Percentiles rank a stretch among this genome's conserved stretches.
phyloP scores from a whole-genome alignment of 2,329 filamentous ascomycete genomes.

The Colletotrichum godetiae region DNA sequence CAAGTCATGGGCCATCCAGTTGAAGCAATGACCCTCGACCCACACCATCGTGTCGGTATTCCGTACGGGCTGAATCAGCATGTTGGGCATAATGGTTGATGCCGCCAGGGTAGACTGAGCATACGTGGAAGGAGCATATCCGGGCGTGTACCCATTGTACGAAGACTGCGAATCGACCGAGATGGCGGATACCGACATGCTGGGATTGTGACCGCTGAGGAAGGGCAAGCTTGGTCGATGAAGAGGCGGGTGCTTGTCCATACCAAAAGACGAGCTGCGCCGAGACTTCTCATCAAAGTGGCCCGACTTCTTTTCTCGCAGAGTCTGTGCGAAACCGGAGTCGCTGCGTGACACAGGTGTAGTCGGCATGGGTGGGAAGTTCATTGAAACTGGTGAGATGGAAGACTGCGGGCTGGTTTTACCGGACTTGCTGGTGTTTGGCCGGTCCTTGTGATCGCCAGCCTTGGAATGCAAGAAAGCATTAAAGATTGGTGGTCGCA shows the following conservation, averaged over 20 bases:
- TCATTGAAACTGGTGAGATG: slow-evolving; percentile 80
- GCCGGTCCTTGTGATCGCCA: slow-evolving; percentile 76
- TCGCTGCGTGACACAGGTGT: slow-evolving; percentile 90
- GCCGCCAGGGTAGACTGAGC: slow-evolving; percentile 88
- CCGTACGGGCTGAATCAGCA: slow-evolving; percentile 81
- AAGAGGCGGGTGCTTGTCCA: slow-evolving; percentile 76
- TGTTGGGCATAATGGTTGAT: slow-evolving; percentile 87
- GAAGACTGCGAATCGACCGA: slow-evolving; percentile 76
- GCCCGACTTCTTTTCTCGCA: slow-evolving; percentile 93
- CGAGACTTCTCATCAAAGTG: slow-evolving; percentile 88
- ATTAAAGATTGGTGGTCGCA: slow-evolving; percentile 83
- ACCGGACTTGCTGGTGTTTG: slow-evolving; percentile 77
- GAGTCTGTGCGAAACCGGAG: slow-evolving; percentile 87
- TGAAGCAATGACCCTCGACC: slow-evolving; percentile 87
- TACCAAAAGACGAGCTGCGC: slow-evolving; percentile 91
- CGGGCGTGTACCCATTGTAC: slow-evolving; percentile 67
- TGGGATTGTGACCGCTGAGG: slow-evolving; percentile 71
- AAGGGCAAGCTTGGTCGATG: slow-evolving; percentile 81
- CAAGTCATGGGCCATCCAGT: slow-evolving; percentile 70
- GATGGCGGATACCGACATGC: slow-evolving; percentile 69
- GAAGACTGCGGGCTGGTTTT: slow-evolving; percentile 72
- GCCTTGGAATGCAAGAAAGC: slow-evolving; percentile 84
- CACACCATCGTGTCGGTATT: slow-evolving; percentile 85
- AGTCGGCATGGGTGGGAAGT: slow-evolving; percentile 80
- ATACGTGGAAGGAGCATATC: slow-evolving; percentile 86